phyloP scores from a whole-genome alignment of 139 green algal species.

The Volvox reticuliferus region DNA sequence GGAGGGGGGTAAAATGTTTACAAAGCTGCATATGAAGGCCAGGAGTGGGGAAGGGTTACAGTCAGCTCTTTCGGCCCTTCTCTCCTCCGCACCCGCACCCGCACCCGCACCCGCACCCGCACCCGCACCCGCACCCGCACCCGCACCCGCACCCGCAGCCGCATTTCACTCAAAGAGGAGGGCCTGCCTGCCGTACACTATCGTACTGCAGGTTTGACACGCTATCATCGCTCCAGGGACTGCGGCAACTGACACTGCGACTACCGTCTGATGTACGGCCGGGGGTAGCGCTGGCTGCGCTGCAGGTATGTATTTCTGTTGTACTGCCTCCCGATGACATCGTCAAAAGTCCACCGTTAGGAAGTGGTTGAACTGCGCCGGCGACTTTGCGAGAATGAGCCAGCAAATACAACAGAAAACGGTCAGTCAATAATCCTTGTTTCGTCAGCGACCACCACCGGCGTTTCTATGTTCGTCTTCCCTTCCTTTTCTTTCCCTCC shows the following conservation, averaged over 20 bases:
- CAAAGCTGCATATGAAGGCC: too few relatives aligned
- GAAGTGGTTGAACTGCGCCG: too few relatives aligned
- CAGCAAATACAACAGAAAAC: too few relatives aligned
- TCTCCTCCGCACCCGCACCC: not conserved
- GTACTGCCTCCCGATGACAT: too few relatives aligned
- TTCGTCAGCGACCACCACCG: too few relatives aligned
- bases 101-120: not conserved
- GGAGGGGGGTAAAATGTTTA: not conserved
- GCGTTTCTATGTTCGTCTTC: too few relatives aligned
- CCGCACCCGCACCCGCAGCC: not conserved
- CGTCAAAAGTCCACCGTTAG: too few relatives aligned
- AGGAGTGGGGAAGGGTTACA: not conserved
- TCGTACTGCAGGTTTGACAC: not conserved
- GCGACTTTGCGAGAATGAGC: too few relatives aligned
- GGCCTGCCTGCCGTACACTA: not conserved
- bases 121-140: not conserved
- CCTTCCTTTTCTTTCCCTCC: too few relatives aligned
- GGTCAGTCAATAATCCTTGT: too few relatives aligned
- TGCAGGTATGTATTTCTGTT: slow-evolving; percentile 8
- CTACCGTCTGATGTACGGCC: not conserved
- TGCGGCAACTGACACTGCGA: slow-evolving; percentile 20
- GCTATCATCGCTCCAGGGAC: not conserved
- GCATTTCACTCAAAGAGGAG: not conserved
- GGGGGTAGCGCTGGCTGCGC: not conserved
- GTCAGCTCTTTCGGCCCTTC: not conserved